Conservation (phyloP, 306 rosid genomes). For the Luffa acutangula region DNA sequence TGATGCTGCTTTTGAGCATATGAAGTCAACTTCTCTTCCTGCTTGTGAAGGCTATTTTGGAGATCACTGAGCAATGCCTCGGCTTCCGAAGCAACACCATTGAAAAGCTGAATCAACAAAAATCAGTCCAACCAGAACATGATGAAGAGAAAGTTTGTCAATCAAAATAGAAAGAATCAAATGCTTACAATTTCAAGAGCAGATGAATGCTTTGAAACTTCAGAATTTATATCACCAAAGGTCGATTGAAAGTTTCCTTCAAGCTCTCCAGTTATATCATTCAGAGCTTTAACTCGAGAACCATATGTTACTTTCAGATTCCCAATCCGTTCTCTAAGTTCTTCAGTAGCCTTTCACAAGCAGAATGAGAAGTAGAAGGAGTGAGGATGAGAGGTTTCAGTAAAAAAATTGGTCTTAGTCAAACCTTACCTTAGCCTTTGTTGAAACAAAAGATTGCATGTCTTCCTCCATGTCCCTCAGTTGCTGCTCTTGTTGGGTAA, state of each 20-base stretch:
- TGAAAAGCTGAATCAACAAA: conserved; percentile 60
- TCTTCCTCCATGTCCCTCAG: conserved; percentile 87
- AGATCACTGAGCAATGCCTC: conserved; percentile 76
- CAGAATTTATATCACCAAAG: conserved; percentile 65
- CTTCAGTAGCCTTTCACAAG: conserved; percentile 80
- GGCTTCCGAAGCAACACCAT: conserved; percentile 92
- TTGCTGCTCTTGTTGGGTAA: conserved; percentile 82
- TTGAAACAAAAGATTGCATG: conserved; percentile 79
- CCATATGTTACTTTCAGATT: conserved; percentile 69
- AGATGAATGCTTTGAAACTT: conserved; percentile 85
- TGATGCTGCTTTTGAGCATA: conserved; percentile 85
- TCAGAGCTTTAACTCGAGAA: conserved; percentile 74
- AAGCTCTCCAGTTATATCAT: conserved; percentile 69
- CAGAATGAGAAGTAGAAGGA: neutral
- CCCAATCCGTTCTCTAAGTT: conserved; percentile 59
- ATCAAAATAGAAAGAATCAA: neutral
- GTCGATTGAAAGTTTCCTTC: conserved; percentile 76
- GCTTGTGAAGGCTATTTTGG: conserved; percentile 79
- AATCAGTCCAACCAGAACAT: conserved; percentile 13
- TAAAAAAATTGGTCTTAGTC: conserved; percentile 6
- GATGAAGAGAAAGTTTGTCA: neutral
- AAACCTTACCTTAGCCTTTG: conserved; percentile 58
- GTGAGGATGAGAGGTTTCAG: neutral
- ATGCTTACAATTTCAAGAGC: conserved; percentile 76
- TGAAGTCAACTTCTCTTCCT: conserved; percentile 72